A percentile compares a stretch with the other conserved stretches of the same genome.
phyloP scores from a whole-genome alignment of 108 stramenopile species.

The Asterionellopsis glacialis region DNA sequence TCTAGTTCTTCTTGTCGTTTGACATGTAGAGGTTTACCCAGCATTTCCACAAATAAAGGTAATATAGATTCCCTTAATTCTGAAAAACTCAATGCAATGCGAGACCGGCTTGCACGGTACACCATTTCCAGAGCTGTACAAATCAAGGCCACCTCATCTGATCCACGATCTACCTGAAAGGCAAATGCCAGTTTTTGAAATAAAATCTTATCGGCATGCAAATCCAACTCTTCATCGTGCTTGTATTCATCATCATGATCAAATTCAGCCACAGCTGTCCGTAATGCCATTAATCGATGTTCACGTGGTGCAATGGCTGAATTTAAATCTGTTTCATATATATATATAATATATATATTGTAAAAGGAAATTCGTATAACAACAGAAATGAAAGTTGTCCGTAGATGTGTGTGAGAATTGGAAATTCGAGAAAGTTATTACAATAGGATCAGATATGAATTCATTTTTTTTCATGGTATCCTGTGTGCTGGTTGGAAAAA shows the following conservation, averaged over 20 bases:
- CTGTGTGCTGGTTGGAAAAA: too few species aligned
- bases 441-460: too few species aligned
- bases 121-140: slow-evolving; percentile 42
- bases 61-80: slow-evolving; percentile 31
- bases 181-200: slow-evolving; percentile 41
- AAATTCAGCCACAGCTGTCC: slow-evolving; percentile 38
- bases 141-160: slow-evolving; percentile 34
- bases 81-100: slow-evolving; percentile 33
- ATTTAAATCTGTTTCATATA: slow-evolving; percentile 27
- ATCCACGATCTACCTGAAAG: slow-evolving; percentile 16
- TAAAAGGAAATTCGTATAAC: too few species aligned
- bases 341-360: too few species aligned
- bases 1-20: slow-evolving; percentile 2
- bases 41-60: slow-evolving; percentile 42
- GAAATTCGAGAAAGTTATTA: too few species aligned
- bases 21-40: slow-evolving; percentile 20
- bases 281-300: slow-evolving; percentile 33
- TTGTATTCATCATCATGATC: slow-evolving; percentile 32
- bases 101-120: slow-evolving; percentile 24
- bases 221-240: slow-evolving; percentile 46
- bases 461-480: too few species aligned
- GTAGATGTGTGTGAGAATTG: too few species aligned
- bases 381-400: too few species aligned
- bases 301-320: slow-evolving; percentile 41
- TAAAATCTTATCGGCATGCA: slow-evolving; percentile 41